phyloP scores from a whole-genome alignment of 208 protist genomes.

The Trypanosoma scelopori region DNA sequence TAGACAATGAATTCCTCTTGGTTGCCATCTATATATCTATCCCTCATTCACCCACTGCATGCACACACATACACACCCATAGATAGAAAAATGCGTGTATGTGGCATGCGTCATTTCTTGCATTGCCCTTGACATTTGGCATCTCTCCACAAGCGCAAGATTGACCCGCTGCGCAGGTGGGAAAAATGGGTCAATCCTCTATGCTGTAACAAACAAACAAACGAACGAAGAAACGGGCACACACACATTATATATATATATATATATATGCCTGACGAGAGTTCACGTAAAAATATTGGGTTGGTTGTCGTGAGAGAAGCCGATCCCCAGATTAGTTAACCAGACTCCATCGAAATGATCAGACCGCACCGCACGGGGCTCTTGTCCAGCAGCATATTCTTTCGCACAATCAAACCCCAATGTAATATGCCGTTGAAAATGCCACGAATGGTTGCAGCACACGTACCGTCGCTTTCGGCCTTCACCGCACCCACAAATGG shows the following conservation, averaged over 20 bases:
- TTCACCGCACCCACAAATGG: constrained; percentile 72
- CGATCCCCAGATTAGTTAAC: not conserved
- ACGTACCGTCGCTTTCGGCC: constrained; percentile 63
- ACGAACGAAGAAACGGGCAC: not conserved
- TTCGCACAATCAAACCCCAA: constrained; percentile 65
- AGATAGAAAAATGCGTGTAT: not conserved
- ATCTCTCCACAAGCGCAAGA: not conserved
- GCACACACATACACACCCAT: too few species aligned
- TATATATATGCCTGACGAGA: not conserved
- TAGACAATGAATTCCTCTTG: too few species aligned
- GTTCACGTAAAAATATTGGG: constrained; percentile 5
- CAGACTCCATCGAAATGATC: constrained; percentile 61
- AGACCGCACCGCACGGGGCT: constrained; percentile 50
- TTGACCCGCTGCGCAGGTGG: not conserved
- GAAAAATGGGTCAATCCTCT: not conserved
- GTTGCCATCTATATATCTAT: not conserved
- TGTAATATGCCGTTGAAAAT: constrained; percentile 67
- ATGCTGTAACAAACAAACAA: constrained; percentile 3
- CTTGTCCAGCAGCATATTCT: constrained; percentile 46
- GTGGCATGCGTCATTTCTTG: not conserved
- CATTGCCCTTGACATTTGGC: not conserved
- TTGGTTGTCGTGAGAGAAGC: not conserved
- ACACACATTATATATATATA: not conserved
- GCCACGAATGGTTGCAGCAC: constrained; percentile 66
- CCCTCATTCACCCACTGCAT: too few species aligned